Base-by-base conservation (phyloP, 345 rosid genomes). In the Mangifera indica region DNA sequence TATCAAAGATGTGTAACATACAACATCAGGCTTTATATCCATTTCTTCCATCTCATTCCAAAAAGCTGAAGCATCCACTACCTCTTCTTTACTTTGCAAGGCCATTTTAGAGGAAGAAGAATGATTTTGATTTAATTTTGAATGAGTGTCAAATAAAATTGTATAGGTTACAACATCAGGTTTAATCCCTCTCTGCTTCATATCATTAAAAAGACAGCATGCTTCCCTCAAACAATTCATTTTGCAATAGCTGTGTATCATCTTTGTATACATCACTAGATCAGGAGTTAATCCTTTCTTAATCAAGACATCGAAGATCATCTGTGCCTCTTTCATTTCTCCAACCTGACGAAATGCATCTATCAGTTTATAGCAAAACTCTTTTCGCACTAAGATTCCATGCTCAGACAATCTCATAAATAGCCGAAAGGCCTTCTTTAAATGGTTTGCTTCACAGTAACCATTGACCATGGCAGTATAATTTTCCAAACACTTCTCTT, bases 161-260 rank as follows among this genome's bases (percentile, higher is more conserved):
- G 96, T 89, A 69, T 81, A 86, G 5, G 82, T 76, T 58, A 91
- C 67, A 66, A 89, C 80, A 87, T 89, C 93, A 67, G 87, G 93
- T 59, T 74, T 72, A 44, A 88, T 75, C 68, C 91, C 89, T 81
- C 80, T 86, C 72, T 70, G 76, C 76, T 87, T 86, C 91, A 91
- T 89, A 66, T 79, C 81, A 55, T 53, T 56, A 44, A 89, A 84
- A 77, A 91, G 82, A 80, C 55, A 25, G 66, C 15, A 45, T 15
- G 87, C 91, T 73, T 84, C 81, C 45, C 15, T 76, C 70, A 86
- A 70, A 78, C 72, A 46, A 60, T 85, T 81, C 18, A 61, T 32
- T 73, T 76, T 86, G 65, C 90, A 91, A 73, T 87, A 91, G 18
- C 88, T 80, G 60, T 78, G 66, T 64, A 89, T 89, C 96, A 93